Percentiles rank a stretch among this genome's conserved stretches.
phyloP scores from a whole-genome alignment of 106 monocot genomes.

The Amphibolis antarctica region DNA sequence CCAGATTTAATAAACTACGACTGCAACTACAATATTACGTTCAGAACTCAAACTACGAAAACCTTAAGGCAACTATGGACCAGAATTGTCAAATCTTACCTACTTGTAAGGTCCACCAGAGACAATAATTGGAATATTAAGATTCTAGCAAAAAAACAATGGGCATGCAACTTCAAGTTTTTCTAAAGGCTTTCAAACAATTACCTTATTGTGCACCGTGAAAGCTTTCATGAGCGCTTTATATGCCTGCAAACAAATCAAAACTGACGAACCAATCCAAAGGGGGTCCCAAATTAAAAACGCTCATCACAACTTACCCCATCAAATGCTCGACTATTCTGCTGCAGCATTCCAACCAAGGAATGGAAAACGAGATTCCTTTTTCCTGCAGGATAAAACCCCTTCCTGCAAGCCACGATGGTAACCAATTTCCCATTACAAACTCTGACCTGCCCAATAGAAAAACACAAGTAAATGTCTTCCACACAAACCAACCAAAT shows the following conservation, averaged over 20 bases:
- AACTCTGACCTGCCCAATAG: constrained; percentile 54
- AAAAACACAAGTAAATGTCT: neutral
- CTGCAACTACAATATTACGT: too few species aligned
- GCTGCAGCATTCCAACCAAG: constrained; percentile 69
- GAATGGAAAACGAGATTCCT: constrained; percentile 43
- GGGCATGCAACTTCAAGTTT: too few species aligned
- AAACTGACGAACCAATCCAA: neutral
- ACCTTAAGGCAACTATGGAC: too few species aligned
- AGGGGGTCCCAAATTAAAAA: neutral
- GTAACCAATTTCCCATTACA: constrained; percentile 81
- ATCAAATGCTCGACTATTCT: constrained; percentile 72
- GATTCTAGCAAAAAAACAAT: too few species aligned
- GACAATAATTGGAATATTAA: too few species aligned
- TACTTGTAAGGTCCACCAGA: too few species aligned
- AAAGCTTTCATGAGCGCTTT: constrained; percentile 92
- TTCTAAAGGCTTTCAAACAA: neutral
- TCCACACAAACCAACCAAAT: too few species aligned
- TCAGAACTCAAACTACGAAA: too few species aligned
- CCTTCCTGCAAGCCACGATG: constrained; percentile 47
- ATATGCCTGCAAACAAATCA: constrained; percentile 58
- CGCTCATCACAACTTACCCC: constrained; percentile 31
- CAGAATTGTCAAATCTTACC: too few species aligned
- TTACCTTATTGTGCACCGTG: constrained; percentile 87
- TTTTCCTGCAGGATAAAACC: constrained; percentile 86
- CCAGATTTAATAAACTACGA: neutral